Conservation (phyloP, 257 asterid genomes). For the Vinca minor region DNA sequence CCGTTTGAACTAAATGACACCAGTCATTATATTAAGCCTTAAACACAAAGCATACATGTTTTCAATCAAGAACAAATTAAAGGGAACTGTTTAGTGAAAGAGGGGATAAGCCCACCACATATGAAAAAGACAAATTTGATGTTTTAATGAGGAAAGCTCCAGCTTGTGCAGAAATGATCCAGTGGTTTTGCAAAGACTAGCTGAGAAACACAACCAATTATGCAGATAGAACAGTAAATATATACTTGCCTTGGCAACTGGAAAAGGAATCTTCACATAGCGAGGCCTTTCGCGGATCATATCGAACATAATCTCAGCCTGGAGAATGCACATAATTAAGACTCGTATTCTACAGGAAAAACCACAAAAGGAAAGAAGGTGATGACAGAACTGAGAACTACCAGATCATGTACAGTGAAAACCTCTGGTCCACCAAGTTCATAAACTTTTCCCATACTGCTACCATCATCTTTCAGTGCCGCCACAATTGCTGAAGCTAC, state of each 20-base stretch:
- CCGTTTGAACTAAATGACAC: too few relatives aligned
- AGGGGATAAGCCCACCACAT: not conserved
- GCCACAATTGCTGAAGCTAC: slow-evolving; percentile 87
- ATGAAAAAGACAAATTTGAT: not conserved
- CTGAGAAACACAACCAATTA: not conserved
- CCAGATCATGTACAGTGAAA: slow-evolving; percentile 56
- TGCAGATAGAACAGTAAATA: slow-evolving; percentile 3
- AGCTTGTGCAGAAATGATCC: not conserved
- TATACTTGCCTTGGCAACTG: slow-evolving; percentile 80
- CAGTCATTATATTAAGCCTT: too few relatives aligned
- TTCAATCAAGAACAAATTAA: not conserved
- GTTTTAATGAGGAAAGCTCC: not conserved
- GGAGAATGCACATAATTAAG: slow-evolving; percentile 21
- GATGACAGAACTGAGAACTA: slow-evolving; percentile 13
- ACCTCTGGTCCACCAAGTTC: slow-evolving; percentile 98
- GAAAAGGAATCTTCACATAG: slow-evolving; percentile 81
- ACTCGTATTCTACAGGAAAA: slow-evolving; percentile 4
- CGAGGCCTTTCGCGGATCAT: slow-evolving; percentile 78
- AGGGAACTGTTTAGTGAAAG: not conserved
- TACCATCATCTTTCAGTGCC: slow-evolving; percentile 81
- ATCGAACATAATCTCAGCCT: slow-evolving; percentile 91
- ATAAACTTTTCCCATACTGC: slow-evolving; percentile 85
- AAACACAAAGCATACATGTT: too few relatives aligned
- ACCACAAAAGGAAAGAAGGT: too few relatives aligned
- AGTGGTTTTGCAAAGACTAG: not conserved